phyloP scores from a whole-genome alignment of 1,139 yeast genomes.

The Protomyces inouyei region DNA sequence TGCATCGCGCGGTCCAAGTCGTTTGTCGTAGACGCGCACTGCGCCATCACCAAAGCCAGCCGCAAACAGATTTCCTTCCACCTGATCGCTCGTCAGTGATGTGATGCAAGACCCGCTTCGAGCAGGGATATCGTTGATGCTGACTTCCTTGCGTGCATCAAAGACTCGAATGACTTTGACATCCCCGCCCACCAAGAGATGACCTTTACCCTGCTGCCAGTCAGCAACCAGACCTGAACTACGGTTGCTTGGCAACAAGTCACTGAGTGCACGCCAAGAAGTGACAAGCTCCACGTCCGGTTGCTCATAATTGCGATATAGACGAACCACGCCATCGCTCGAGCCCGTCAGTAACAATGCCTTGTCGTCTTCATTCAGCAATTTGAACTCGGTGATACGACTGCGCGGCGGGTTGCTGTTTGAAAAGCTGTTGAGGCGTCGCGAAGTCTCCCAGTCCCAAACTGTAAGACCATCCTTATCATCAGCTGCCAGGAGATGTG shows the following conservation, averaged over 20 bases:
- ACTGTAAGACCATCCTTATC: constrained; percentile 78
- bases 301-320: constrained; percentile 71
- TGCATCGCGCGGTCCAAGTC: constrained; percentile 78
- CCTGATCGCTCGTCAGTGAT: constrained; percentile 87
- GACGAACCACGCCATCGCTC: constrained; percentile 85
- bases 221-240: constrained; percentile 83
- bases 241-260: constrained; percentile 70
- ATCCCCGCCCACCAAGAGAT: constrained; percentile 89
- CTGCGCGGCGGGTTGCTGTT: constrained; percentile 86
- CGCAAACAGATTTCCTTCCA: constrained; percentile 83
- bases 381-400: constrained; percentile 76
- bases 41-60: constrained; percentile 96
- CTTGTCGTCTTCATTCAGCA: constrained; percentile 84
- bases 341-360: constrained; percentile 84
- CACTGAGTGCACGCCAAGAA: constrained; percentile 92
- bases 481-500: constrained; percentile 72
- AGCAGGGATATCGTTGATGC: constrained; percentile 84
- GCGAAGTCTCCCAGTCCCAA: constrained; percentile 77
- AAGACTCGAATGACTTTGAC: constrained; percentile 84
- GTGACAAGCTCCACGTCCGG: constrained; percentile 59
- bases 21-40: constrained; percentile 80
- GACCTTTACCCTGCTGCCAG: constrained; percentile 96
- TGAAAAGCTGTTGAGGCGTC: constrained; percentile 61
- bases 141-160: constrained; percentile 94
- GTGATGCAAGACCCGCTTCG: constrained; percentile 87